Conservation (phyloP, 305 asterid genomes). For the Fraxinus greggii region DNA sequence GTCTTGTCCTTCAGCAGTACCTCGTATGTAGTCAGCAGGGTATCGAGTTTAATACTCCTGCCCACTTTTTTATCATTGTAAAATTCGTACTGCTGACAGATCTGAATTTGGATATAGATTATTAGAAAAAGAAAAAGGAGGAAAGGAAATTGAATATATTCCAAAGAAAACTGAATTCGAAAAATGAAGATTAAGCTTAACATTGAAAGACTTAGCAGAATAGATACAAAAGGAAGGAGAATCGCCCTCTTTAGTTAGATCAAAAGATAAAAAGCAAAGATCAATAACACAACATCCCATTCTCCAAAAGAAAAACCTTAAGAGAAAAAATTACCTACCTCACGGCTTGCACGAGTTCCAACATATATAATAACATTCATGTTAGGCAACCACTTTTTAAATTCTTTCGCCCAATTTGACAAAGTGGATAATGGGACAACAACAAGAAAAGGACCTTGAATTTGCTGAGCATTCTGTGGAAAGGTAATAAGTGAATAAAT, state of each 20-base stretch:
- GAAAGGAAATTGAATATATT: neutral
- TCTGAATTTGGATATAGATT: constrained; percentile 48
- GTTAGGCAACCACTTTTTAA: constrained; percentile 91
- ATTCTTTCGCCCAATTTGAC: constrained; percentile 99
- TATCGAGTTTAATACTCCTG: constrained; percentile 72
- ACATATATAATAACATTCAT: constrained; percentile 91
- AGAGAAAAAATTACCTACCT: constrained; percentile 47
- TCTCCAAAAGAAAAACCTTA: constrained; percentile 1
- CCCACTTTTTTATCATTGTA: constrained; percentile 70
- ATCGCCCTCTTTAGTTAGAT: neutral
- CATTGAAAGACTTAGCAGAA: neutral
- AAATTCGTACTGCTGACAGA: constrained; percentile 94
- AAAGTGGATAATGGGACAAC: constrained; percentile 96
- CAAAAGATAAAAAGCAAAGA: constrained; percentile 1
- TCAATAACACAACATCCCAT: neutral
- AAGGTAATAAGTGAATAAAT: constrained; percentile 26
- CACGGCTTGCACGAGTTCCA: constrained; percentile 98
- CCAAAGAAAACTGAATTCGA: neutral
- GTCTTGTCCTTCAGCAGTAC: constrained; percentile 88
- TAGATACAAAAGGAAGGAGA: neutral
- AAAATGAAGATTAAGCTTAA: neutral
- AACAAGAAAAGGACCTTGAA: constrained; percentile 97
- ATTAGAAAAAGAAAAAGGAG: constrained; percentile 1
- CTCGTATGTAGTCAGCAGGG: constrained; percentile 97
- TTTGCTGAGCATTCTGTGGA: constrained; percentile 86